Base-by-base conservation (phyloP, 2,329 filamentous ascomycete species). In the Apiospora phragmitis region DNA sequence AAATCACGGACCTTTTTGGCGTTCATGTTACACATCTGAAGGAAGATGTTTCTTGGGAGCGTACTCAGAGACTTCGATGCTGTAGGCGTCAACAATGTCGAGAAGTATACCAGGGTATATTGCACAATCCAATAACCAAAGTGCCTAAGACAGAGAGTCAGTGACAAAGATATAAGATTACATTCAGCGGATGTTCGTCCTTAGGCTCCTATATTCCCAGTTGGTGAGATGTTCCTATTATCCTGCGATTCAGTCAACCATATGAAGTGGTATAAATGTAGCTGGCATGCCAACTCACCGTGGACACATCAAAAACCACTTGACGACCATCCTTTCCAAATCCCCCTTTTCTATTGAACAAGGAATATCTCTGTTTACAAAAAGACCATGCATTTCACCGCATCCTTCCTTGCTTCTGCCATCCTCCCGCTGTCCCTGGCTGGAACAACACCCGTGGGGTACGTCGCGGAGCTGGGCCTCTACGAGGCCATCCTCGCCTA, bases 401-500 rank as follows among this genome's bases (percentile, higher is more conserved):
- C 29, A 18, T 18, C 32, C 29, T n/a, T 38, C 18, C 32, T 62
- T 9, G 32, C 55, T 4, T 32, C 32, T 21, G 18, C 18, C 55
- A n/a, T n/a, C 55, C 1, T 24, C 32, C 55, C 55, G 18, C 32
- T 62, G 32, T 38, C 55, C 9, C 55, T 62, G 55, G 55, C 55
- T 4, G 32, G 3, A 3, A 3, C 32, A 11, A 5, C 32, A 1
- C 9, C 55, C 51, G 29, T n/a, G n/a, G n/a, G 29, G 16, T 38
- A 3, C n/a, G 21, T 12, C 9, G 14, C 43, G 21, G 3, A 41
- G 67, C 67, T 45, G 4, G 32, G 8, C 9, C 29, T 49, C 21
- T 68, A 68, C 35, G 67, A 68, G 32, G 67, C 45, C 32, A 68
- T 68, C 29, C 67, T 68, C 21, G 43, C 67, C 29, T 7, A 68